Conservation (phyloP, 441 rosid genomes). For the Euphorbia schlechtendalii region DNA sequence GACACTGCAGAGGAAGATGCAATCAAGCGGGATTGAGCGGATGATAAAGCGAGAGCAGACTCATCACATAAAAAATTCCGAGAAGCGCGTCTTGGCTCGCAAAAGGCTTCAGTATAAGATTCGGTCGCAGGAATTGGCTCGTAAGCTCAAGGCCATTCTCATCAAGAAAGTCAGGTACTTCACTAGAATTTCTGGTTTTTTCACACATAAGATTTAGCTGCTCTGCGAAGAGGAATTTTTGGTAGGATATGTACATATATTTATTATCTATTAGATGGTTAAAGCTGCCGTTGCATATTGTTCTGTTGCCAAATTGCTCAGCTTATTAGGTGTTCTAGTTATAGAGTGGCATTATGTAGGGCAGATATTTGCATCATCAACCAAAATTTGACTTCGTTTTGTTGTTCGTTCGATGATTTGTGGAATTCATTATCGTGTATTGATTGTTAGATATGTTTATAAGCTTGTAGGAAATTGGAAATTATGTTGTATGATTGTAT, state of each 20-base stretch:
- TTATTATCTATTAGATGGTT: not conserved
- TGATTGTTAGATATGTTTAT: no score
- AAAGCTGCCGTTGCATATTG: not conserved
- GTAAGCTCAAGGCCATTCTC: slow-evolving; percentile 74
- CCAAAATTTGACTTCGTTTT: not conserved
- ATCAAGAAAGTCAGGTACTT: slow-evolving; percentile 77
- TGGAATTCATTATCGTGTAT: not conserved
- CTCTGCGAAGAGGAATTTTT: not conserved
- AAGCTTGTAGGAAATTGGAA: not conserved
- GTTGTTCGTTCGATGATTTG: not conserved
- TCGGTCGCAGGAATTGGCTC: slow-evolving; percentile 59
- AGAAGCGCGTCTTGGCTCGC: slow-evolving; percentile 77
- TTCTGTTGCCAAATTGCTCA: not conserved
- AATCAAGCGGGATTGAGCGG: slow-evolving; percentile 77
- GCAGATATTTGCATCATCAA: not conserved
- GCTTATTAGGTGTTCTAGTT: not conserved
- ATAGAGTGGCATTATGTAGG: not conserved
- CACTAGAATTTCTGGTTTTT: not conserved
- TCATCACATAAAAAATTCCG: slow-evolving; percentile 75
- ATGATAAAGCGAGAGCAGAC: slow-evolving; percentile 54
- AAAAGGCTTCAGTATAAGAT: slow-evolving; percentile 58
- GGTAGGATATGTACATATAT: not conserved
- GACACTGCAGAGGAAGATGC: slow-evolving; percentile 68
- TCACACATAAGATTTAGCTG: slow-evolving; percentile 8
- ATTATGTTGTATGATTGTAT: not conserved